Evolutionary conservation across 345 rosid genomes (phyloP), one percentile per base, ranked within the genome.

Genomic region (Clarkia xantiana): DNA sequence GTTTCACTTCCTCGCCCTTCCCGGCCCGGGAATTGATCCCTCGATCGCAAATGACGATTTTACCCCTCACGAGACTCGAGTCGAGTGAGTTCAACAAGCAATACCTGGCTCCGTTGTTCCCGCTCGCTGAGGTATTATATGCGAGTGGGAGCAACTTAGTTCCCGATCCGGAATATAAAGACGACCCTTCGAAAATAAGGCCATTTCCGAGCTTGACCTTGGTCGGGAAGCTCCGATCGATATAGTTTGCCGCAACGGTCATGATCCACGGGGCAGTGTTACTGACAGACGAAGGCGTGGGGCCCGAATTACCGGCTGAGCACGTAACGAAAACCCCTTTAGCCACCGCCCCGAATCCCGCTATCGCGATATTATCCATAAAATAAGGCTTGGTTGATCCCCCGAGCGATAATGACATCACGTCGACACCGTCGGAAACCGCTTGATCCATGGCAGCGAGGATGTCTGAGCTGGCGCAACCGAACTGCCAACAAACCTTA

Each of bases 161-260:
- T 38, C 49, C 38, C 20, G 46, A 51, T 13, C 82, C 82, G 10
- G 59, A 49, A 34, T 74, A 69, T 44, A 82, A 43, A 2, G 94
- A 77, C 0, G 80, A 47, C 1, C 97, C 94, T 51, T 52, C 57
- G 18, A 74, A 62, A 2, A 45, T 48, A 18, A 50, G 54, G 18
- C 91, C 76, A 5, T 63, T 58, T 2, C 86, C 82, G 1, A 88
- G 76, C 42, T 52, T 64, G 36, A 77, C 74, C 45, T 62, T 68
- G 2, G 82, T 66, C 11, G 86, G 84, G 53, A 88, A 88, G 50
- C 79, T 79, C 47, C 81, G 57, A 57, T 82, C 83, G 0, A 62
- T 69, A 65, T 74, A 73, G 71, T 88, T 80, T 7, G 97, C 97
- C 11, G 85, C 97, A 0, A 84, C 95, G 0, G 97, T 88, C 81